Conservation (phyloP, 805 yeast genomes). For the Isabelozyma heimii region DNA sequence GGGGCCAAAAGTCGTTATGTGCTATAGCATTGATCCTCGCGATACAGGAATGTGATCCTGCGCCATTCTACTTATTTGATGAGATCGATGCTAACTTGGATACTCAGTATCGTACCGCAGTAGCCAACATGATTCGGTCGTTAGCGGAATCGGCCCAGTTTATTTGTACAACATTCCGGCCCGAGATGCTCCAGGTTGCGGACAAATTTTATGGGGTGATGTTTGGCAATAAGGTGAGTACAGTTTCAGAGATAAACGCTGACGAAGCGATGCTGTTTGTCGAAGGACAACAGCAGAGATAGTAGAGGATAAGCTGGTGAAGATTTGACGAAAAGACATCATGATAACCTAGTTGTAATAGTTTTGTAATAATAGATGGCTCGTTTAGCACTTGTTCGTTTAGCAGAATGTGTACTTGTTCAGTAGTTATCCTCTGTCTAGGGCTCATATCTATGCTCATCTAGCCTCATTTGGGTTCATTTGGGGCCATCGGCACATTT, state of each 20-base stretch:
- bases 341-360: too few relatives aligned
- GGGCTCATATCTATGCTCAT: too few relatives aligned
- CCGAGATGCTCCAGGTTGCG: conserved; percentile 87
- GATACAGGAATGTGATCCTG: conserved; percentile 93
- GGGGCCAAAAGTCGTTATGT: conserved; percentile 96
- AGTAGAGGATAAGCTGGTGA: neutral
- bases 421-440: too few relatives aligned
- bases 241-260: conserved; percentile 65
- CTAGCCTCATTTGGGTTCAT: too few relatives aligned
- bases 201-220: conserved; percentile 85
- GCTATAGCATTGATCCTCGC: conserved; percentile 93
- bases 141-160: conserved; percentile 77
- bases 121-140: conserved; percentile 69
- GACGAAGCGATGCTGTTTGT: conserved; percentile 82
- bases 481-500: too few relatives aligned
- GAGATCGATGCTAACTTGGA: conserved; percentile 97
- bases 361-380: too few relatives aligned
- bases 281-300: conserved; percentile 28
- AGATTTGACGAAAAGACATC: too few relatives aligned
- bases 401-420: too few relatives aligned
- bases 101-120: conserved; percentile 84
- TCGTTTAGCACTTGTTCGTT: too few relatives aligned
- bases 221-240: conserved; percentile 77
- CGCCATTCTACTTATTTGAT: conserved; percentile 93
- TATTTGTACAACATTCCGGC: conserved; percentile 93